These are phyloP conservation scores for Naganishia vaughanmartiniae DNA, from an alignment of 768 basidiomycete genomes.

Conservation along the genomic window DNA sequence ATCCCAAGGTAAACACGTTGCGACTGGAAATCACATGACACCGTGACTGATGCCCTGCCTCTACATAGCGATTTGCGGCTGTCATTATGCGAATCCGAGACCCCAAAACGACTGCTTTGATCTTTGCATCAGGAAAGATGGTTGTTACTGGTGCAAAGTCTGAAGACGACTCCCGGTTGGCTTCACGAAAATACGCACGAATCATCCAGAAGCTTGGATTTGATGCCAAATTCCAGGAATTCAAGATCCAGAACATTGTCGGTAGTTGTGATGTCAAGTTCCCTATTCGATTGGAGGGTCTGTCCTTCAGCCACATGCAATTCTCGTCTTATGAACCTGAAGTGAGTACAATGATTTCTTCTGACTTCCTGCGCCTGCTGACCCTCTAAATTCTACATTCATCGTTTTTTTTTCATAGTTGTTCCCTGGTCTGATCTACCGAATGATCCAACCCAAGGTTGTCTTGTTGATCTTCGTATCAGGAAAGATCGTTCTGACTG, in stretches of 20 bases:
- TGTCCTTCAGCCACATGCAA: conserved; percentile 96
- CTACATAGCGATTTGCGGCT: conserved; percentile 89
- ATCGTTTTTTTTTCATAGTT: conserved; percentile 57
- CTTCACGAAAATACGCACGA: conserved; percentile 96
- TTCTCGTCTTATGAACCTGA: conserved; percentile 98
- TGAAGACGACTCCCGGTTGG: conserved; percentile 93
- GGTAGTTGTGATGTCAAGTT: conserved; percentile 98
- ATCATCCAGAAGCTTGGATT: conserved; percentile 99
- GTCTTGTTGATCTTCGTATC: conserved; percentile 98
- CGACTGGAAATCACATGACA: background rate
- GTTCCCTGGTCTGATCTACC: conserved; percentile 98
- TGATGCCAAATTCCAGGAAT: conserved; percentile 98
- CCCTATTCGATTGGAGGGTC: conserved; percentile 93
- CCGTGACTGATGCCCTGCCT: background rate
- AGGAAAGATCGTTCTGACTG: conserved; percentile 97
- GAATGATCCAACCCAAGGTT: conserved; percentile 99
- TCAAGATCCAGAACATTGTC: conserved; percentile 99
- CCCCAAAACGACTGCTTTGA: conserved; percentile 98
- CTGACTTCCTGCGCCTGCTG: background rate
- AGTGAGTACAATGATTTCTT: conserved; percentile 58
- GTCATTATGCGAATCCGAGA: conserved; percentile 99
- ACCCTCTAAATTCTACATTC: background rate
- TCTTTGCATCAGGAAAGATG: conserved; percentile 99
- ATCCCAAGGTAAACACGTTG: conserved; percentile 78
- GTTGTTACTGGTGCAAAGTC: conserved; percentile 99